A percentile compares a stretch with the other conserved stretches of the same genome.
Evolutionary conservation across 2,329 filamentous ascomycete genomes (phyloP).

Genomic region (Fusarium torulosum): DNA sequence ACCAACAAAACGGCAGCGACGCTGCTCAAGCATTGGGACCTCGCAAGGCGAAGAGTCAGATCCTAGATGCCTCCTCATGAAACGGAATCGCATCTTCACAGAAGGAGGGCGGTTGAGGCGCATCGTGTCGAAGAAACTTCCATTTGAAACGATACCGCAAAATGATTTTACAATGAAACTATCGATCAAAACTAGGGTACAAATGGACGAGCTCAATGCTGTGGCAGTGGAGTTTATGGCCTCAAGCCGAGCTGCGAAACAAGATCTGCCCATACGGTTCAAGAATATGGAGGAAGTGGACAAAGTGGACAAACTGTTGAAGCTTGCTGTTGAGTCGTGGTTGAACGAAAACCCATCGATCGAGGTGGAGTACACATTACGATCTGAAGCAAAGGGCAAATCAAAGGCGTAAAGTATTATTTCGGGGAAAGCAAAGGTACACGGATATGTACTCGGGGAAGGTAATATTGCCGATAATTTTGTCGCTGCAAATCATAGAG

Average conservation of each 20-base stretch:
- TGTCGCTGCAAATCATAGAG: not conserved
- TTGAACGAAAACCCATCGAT: slow-evolving; percentile 14
- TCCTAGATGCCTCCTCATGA: slow-evolving; percentile 40
- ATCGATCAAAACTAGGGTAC: slow-evolving; percentile 16
- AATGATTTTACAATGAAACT: slow-evolving; percentile 33
- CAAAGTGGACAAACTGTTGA: slow-evolving; percentile 41
- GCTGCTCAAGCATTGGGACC: slow-evolving; percentile 14
- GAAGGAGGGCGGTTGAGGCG: slow-evolving; percentile 38
- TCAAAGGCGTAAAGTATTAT: slow-evolving; percentile 21
- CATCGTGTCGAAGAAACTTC: slow-evolving; percentile 41
- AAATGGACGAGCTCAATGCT: slow-evolving; percentile 20
- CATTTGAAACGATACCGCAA: slow-evolving; percentile 46
- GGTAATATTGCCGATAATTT: slow-evolving; percentile 9
- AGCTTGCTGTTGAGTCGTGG: slow-evolving; percentile 42
- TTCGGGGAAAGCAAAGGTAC: not conserved
- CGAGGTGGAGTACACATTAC: slow-evolving; percentile 47
- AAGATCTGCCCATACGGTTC: slow-evolving; percentile 37
- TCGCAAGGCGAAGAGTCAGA: slow-evolving; percentile 25
- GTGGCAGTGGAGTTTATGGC: slow-evolving; percentile 22
- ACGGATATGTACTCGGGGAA: slow-evolving; percentile 13
- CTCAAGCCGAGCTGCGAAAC: slow-evolving; percentile 14
- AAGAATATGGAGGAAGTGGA: slow-evolving; percentile 44
- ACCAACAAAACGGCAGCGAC: slow-evolving; percentile 20
- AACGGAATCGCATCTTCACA: slow-evolving; percentile 32
- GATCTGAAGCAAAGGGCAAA: slow-evolving; percentile 48